Percentiles rank a stretch among this genome's conserved stretches.
These are phyloP conservation scores for Bidens hawaiensis DNA, from an alignment of 140 eudicot genomes.

Conservation along the genomic window DNA sequence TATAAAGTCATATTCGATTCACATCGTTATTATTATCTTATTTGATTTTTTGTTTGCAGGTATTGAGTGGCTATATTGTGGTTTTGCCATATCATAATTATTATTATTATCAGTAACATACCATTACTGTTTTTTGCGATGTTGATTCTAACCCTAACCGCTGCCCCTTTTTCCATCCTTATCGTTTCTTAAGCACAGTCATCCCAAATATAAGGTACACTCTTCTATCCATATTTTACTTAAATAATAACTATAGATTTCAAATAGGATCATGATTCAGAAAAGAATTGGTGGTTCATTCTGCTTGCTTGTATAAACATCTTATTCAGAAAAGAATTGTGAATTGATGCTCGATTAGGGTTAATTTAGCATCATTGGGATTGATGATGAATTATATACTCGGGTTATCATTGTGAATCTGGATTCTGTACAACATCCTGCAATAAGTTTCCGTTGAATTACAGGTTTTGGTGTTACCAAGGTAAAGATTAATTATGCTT, in stretches of 20 bases:
- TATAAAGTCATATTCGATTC: no score
- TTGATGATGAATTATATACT: no score
- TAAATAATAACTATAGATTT: no score
- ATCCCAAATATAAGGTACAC: conserved; percentile 78
- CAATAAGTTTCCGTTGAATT: conserved; percentile 34
- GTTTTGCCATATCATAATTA: conserved; percentile 86
- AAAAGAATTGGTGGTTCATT: no score
- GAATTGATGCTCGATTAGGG: no score
- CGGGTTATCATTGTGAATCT: no score
- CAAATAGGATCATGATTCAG: no score
- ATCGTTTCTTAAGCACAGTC: conserved; percentile 76
- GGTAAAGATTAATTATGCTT: conserved; percentile 35
- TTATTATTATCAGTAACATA: conserved; percentile 68
- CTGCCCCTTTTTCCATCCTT: conserved; percentile 85
- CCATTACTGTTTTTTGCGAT: conserved; percentile 85
- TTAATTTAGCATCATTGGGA: no score
- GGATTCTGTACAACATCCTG: conserved; percentile 15
- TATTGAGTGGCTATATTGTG: conserved; percentile 85
- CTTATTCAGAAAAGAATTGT: no score
- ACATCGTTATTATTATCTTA: no score
- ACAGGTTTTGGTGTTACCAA: conserved; percentile 92
- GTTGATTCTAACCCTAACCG: conserved; percentile 73
- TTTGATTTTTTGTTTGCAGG: conserved; percentile 47
- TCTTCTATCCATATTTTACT: no score
- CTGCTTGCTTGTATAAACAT: no score